Percentiles rank a stretch among this genome's conserved stretches.
Evolutionary conservation across 2,329 filamentous ascomycete species (phyloP).

Genomic region (Stemphylium lycopersici): DNA sequence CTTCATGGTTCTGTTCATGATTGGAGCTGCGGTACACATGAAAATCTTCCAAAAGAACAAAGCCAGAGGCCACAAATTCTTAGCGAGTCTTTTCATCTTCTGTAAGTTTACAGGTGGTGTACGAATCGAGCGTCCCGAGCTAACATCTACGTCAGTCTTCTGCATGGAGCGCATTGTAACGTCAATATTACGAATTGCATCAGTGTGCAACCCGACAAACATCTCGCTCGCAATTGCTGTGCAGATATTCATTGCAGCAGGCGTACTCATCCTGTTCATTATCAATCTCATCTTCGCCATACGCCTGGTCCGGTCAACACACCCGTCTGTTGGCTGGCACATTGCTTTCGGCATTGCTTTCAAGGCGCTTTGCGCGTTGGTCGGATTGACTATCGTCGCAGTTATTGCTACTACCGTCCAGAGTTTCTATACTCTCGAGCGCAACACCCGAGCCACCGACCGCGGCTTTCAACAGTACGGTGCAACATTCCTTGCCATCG

Average conservation of each 20-base stretch:
- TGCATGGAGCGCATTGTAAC: conserved; percentile 53
- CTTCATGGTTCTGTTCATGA: conserved; percentile 51
- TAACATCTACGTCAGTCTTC: conserved; percentile 40
- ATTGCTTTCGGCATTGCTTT: conserved; percentile 59
- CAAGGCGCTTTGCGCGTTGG: conserved; percentile 63
- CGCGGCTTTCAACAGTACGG: conserved; percentile 70
- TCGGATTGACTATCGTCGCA: conserved; percentile 67
- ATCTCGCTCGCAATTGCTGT: conserved; percentile 62
- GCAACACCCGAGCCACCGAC: conserved; percentile 57
- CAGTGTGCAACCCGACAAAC: conserved; percentile 45
- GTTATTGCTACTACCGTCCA: conserved; percentile 70
- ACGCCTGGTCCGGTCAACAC: conserved; percentile 74
- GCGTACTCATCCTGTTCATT: conserved; percentile 76
- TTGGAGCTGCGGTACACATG: conserved; percentile 51
- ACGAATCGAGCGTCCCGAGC: background rate
- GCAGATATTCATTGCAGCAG: conserved; percentile 73
- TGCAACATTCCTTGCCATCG: conserved; percentile 65
- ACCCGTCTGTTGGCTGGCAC: conserved; percentile 75
- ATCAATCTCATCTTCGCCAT: conserved; percentile 80
- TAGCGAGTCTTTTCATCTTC: conserved; percentile 50
- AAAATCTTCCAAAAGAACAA: conserved; percentile 50
- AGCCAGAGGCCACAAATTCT: conserved; percentile 50
- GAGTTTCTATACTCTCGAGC: conserved; percentile 69
- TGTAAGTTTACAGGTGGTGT: conserved; percentile 27
- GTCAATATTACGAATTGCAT: conserved; percentile 46